Evolutionary conservation across 495 filamentous ascomycete genomes (phyloP), one percentile per base, ranked within the genome.

Genomic region (Hypoxylon fragiforme): DNA sequence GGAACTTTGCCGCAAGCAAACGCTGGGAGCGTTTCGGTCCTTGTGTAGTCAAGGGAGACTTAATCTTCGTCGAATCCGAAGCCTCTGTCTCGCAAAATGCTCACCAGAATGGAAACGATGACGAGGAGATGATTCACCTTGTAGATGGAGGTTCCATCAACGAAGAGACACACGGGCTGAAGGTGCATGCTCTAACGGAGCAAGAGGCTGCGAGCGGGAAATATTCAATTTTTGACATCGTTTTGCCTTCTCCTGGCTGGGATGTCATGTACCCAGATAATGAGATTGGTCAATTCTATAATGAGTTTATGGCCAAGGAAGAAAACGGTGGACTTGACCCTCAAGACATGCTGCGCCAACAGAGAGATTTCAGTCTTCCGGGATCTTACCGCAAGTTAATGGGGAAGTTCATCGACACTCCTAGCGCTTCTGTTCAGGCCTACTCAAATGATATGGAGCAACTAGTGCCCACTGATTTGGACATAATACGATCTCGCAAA

Each of bases 181-280:
- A 87, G 14, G 91, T 89, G n/a, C 84, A 90, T 9, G 71, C 83
- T 7, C 65, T 98, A 9, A 85, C 85, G 1, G 80, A 82, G 20
- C 84, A 86, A 26, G 95, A 98, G 66, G 86, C 84, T n/a, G 81
- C 76, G 28, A 89, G 83, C 60, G 89, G 89, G 7, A 82, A 85
- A 48, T 96, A 87, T 67, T 81, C 75, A 21, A 88, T 97, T 58
- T 92, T 87, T 62, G 94, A 98, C 63, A 65, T 98, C 46, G 92
- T 98, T n/a, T 78, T 98, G 2, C 91, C 94, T n/a, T 85, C 86
- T 9, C 92, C 95, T 3, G 94, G 94, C 22, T 97, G 81, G 70
- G 92, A 96, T 58, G 81, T 97, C 22, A 67, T 86, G 6, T 98
- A 97, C 64, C 94, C 94, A 1, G 65, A 74, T 2, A 96, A 97